Conservation (phyloP, 176 grass and related monocot species). For the Puya raimondii region DNA sequence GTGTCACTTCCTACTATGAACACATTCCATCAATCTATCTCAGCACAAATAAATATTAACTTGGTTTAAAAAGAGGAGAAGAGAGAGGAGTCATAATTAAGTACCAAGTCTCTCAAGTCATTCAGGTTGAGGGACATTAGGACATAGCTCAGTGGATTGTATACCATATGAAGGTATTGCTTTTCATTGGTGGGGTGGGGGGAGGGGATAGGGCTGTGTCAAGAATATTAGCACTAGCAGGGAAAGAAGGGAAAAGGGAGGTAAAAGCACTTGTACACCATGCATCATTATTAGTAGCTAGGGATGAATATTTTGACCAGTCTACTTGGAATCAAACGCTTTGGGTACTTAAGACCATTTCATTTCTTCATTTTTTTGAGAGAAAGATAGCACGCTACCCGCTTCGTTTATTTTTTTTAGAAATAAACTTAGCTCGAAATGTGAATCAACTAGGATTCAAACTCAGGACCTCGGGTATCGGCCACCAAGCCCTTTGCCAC, state of each 20-base stretch:
- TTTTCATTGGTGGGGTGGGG: not conserved
- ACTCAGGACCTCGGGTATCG: too few relatives aligned
- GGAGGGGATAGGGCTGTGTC: not conserved
- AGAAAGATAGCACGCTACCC: too few relatives aligned
- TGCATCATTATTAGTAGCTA: not conserved
- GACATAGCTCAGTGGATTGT: not conserved
- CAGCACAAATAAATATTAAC: not conserved
- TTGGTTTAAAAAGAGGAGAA: not conserved
- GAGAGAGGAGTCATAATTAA: too few relatives aligned
- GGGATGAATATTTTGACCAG: too few relatives aligned
- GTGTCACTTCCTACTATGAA: slow-evolving; percentile 16
- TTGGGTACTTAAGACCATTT: too few relatives aligned
- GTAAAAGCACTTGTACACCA: not conserved
- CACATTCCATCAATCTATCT: slow-evolving; percentile 16
- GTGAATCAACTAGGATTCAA: too few relatives aligned
- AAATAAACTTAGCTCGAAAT: too few relatives aligned
- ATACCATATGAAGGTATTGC: not conserved
- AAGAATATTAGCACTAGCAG: not conserved
- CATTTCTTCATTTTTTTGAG: too few relatives aligned
- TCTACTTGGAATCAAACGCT: too few relatives aligned
- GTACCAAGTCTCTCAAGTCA: not conserved
- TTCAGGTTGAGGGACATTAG: not conserved
- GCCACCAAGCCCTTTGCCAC: too few relatives aligned
- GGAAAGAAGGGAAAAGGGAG: slow-evolving; percentile 1
- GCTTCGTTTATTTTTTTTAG: too few relatives aligned